Evolutionary conservation across 257 asterid species (phyloP), one percentile per base, ranked within the genome.

Genomic region (Gentiana macrophylla): DNA sequence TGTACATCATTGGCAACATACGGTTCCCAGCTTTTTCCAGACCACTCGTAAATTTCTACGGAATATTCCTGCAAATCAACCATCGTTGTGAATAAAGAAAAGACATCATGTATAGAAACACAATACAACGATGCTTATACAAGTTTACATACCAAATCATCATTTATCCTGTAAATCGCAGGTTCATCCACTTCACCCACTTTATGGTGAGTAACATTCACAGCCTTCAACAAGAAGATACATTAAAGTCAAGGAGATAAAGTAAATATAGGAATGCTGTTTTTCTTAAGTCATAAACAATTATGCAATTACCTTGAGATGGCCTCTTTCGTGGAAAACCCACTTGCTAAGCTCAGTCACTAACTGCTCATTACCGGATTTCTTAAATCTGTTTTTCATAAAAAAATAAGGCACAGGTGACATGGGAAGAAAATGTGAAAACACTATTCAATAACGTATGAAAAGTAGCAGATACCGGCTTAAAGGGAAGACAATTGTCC

Each of bases 301-400:
- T 53, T 48, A 32, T 35, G 55, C 55, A 51, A 48, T 38, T 79
- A 85, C 96, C 96, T 84, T 87, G 59, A 87, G 84, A 80, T 87
- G 94, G 47, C 96, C 94, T 61, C 93, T 80, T 73, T 82, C 94
- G 60, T 87, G 96, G 84, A 87, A 87, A 63, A 87, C 65, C 96
- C 94, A 87, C 74, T 82, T 84, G 83, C 90, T 69, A 70, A 79
- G 65, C 77, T 87, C 96, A 61, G 79, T 69, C 44, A 70, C 63
- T 60, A 87, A 87, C 64, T 79, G 87, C 62, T 87, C 87, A 13
- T 87, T 87, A 45, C 94, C 94, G 65, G 87, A 87, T 80, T 77
- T 84, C 52, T 52, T 81, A 48, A 77, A 72, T 67, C 96, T 87
- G 82, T 45, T 57, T 51, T n/a, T 32, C 10, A 9, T 59, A 2